These are phyloP conservation scores for Parathielavia hyrcaniae DNA, from an alignment of 495 filamentous ascomycete genomes.

Conservation along the genomic window DNA sequence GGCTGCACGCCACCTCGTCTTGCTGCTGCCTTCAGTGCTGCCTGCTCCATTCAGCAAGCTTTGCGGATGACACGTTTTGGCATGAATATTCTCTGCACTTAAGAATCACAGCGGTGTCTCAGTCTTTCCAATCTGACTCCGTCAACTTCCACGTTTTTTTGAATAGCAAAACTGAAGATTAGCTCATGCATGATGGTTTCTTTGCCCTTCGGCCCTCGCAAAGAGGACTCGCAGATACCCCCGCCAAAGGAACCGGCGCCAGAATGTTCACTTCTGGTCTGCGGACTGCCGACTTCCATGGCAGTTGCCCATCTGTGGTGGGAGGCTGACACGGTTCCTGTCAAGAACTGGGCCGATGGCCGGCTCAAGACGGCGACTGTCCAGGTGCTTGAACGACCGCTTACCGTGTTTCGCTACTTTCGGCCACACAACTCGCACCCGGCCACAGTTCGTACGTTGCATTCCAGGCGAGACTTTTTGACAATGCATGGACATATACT, in stretches of 20 bases:
- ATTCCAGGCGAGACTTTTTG: too few relatives aligned
- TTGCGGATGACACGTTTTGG: slow-evolving; percentile 2
- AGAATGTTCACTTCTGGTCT: neutral
- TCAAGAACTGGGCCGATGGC: neutral
- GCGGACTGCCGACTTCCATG: neutral
- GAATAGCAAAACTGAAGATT: neutral
- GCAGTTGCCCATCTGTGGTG: neutral
- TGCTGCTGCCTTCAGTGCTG: neutral
- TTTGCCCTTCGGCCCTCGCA: too few relatives aligned
- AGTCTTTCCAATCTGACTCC: too few relatives aligned
- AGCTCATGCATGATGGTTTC: too few relatives aligned
- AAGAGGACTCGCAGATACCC: neutral
- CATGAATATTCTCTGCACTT: neutral
- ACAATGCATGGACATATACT: neutral
- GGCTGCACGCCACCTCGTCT: too few relatives aligned
- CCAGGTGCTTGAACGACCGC: too few relatives aligned
- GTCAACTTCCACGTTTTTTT: neutral
- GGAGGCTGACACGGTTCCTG: neutral
- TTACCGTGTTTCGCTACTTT: neutral
- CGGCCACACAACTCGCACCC: neutral
- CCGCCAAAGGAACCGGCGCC: neutral
- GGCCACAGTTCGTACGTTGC: neutral
- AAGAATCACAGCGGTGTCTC: too few relatives aligned
- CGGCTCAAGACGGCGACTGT: neutral
- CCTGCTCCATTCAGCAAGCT: neutral